phyloP scores from a whole-genome alignment of 2,329 filamentous ascomycete species.

The Diaporthe citrichinensis region DNA sequence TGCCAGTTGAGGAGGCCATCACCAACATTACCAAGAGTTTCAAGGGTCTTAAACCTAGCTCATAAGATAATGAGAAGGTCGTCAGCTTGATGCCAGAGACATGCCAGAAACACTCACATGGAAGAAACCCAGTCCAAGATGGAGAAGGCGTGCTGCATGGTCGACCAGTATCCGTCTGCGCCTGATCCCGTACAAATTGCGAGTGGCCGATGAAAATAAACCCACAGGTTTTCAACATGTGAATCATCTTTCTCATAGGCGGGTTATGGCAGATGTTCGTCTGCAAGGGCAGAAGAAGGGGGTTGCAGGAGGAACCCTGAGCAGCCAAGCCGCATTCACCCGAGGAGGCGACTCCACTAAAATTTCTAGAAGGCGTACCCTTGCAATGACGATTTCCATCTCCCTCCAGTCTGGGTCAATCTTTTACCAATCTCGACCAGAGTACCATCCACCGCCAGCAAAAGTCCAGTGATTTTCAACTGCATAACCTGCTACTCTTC shows the following conservation, averaged over 20 bases:
- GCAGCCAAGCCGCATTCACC: constrained; percentile 29
- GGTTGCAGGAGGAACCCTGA: neutral
- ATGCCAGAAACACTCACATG: too few relatives aligned
- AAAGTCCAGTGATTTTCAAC: neutral
- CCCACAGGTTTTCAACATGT: neutral
- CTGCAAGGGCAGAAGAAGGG: neutral
- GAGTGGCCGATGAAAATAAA: neutral
- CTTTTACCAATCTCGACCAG: constrained; percentile 24
- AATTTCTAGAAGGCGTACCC: constrained; percentile 32
- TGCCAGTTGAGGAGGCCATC: constrained; percentile 78
- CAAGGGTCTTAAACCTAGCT: constrained; percentile 45
- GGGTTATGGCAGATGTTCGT: neutral
- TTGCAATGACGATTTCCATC: constrained; percentile 33
- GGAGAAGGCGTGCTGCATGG: neutral
- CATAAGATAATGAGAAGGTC: neutral
- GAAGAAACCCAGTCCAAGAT: too few relatives aligned
- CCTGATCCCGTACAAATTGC: neutral
- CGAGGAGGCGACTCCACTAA: constrained; percentile 34
- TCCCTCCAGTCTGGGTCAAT: constrained; percentile 33
- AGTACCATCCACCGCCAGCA: neutral
- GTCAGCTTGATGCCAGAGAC: neutral
- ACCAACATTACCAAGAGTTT: constrained; percentile 57
- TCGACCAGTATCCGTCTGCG: neutral
- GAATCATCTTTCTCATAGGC: neutral
- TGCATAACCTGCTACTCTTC: neutral